A percentile compares a stretch with the other conserved stretches of the same genome.
These are phyloP conservation scores for Tetrapyrgos nigripes DNA, from an alignment of 1,284 basidiomycete genomes.

Conservation along the genomic window DNA sequence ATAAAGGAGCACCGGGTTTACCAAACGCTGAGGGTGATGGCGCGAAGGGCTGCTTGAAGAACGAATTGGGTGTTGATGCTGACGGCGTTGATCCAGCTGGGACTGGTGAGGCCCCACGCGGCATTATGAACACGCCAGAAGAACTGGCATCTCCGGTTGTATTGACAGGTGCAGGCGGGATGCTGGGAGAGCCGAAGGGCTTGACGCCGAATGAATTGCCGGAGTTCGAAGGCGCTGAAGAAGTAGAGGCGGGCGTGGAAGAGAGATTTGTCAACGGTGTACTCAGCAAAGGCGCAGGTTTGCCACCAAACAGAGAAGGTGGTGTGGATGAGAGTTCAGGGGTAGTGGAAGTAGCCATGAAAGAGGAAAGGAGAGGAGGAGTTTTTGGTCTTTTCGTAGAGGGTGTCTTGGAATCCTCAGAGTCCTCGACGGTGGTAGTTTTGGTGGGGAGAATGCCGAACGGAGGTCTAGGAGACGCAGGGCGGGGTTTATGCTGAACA, in stretches of 20 bases:
- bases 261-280: conserved; percentile 1
- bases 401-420: conserved; percentile 24
- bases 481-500: conserved; percentile 26
- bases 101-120: neutral
- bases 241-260: neutral
- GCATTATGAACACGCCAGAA: neutral
- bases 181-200: neutral
- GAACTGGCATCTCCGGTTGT: neutral
- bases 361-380: conserved; percentile 46
- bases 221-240: conserved; percentile 1
- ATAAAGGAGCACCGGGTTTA: neutral
- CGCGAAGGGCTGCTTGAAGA: neutral
- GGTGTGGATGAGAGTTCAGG: conserved; percentile 2
- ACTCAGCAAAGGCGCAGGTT: neutral
- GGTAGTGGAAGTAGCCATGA: neutral
- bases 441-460: conserved; percentile 34
- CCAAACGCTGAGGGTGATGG: conserved; percentile 1
- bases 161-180: conserved; percentile 1
- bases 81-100: neutral
- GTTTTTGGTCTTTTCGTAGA: conserved; percentile 42
- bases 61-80: neutral
- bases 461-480: conserved; percentile 43
- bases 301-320: neutral
- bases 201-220: conserved; percentile 1
- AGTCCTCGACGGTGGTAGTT: conserved; percentile 26